Base-by-base conservation (phyloP, 1,284 basidiomycete genomes). In the Uromyces viciae-fabae region DNA sequence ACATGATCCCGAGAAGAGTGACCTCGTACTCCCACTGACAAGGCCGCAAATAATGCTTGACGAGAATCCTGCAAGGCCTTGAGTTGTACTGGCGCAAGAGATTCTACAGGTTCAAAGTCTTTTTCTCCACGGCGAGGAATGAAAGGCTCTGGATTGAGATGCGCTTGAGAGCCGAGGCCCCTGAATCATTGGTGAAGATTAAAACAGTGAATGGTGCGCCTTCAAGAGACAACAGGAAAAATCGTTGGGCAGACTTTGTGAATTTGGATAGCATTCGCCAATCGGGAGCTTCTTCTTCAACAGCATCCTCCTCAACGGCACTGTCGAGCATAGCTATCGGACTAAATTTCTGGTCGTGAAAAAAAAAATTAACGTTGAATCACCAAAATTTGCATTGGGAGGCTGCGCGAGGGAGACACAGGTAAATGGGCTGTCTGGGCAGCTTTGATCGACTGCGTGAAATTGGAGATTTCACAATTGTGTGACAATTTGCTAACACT, bases 1-100 rank as follows among this genome's bases (percentile, higher is more conserved):
- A 80, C 78, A 74, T 80, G 78, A 40, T 80, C 78, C 19, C 69
- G 52, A 52, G 52, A 73, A n/a, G 78, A 80, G 56, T 80, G 78
- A 15, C 78, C 69, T 0, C 78, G 68, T 25, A 73, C 49, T 5
- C 78, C 78, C 11, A 69, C 78, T 22, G 69, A 72, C 19, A 80
- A 42, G 40, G 78, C 78, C 8, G 69, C 25, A 52, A 80, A 80
- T 9, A 80, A 46, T 33, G 78, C 78, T 17, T 80, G 49, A 3
- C 78, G 54, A 36, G 78, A 80, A 49, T 80, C 46, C 3, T 46
- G 33, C 9, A 80, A 69, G 7, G 69, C 69, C 38, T 74, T 80
- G 38, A 28, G 25, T 52, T 80, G 78, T 1, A 42, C 17, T 9
- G 33, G 36, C 11, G 69, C 58, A 15, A 46, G 69, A 8, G 78